phyloP scores from a whole-genome alignment of 2,329 filamentous ascomycete species.

The Mycosphaerelloides madeirae region DNA sequence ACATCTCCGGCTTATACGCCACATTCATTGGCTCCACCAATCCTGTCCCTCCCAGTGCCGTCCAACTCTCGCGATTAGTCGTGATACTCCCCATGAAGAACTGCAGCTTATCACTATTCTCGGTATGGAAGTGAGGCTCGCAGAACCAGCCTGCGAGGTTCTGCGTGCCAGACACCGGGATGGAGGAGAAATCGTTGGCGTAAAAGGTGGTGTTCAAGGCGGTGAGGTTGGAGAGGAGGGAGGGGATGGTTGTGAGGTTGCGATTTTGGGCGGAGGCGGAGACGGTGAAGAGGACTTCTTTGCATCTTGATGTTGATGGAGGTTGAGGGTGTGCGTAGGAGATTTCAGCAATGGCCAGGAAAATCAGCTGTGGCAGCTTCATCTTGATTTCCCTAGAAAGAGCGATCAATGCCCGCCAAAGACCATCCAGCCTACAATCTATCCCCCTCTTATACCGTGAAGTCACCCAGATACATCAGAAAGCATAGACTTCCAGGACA shows the following conservation, averaged over 20 bases:
- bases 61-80: slow-evolving; percentile 11
- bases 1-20: slow-evolving; percentile 9
- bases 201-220: slow-evolving; percentile 3
- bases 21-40: neutral
- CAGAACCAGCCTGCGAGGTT: slow-evolving; percentile 12
- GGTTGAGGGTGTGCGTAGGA: no score
- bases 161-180: slow-evolving; percentile 8
- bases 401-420: no score
- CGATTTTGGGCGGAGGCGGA: slow-evolving; percentile 9
- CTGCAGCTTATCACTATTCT: slow-evolving; percentile 7
- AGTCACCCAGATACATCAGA: no score
- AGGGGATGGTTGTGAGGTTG: slow-evolving; percentile 6
- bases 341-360: no score
- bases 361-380: no score
- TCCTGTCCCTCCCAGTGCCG: slow-evolving; percentile 10
- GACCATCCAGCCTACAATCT: no score
- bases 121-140: neutral
- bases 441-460: no score
- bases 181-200: slow-evolving; percentile 2
- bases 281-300: slow-evolving; percentile 9
- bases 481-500: no score
- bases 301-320: no score
- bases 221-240: slow-evolving; percentile 3
- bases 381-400: no score
- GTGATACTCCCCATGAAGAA: slow-evolving; percentile 10